Evolutionary conservation across 768 basidiomycete genomes (phyloP), one percentile per base, ranked within the genome.

Genomic region (Mycena galopus): DNA sequence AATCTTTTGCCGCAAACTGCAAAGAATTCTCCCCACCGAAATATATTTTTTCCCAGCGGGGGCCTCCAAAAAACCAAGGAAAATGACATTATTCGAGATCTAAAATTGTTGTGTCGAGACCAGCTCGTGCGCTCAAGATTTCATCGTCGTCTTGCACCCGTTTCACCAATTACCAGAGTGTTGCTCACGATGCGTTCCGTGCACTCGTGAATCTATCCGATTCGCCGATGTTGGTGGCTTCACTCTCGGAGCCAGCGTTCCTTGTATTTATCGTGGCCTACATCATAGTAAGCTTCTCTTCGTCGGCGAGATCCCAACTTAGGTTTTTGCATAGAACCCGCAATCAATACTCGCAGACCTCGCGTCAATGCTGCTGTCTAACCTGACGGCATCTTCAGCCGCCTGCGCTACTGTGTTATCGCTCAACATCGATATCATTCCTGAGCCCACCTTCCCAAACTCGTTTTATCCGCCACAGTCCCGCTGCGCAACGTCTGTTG

Each of bases 291-390:
- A 61, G 94, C 19, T 86, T 27, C 16, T n/a, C 29, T 30, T 33
- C 64, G 21, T 58, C 14, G 35, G n/a, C 32, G 10, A 44, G 1
- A 30, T 37, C 17, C 42, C 42, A 61, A 67, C 75, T 73, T 12
- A 61, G 70, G 71, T 69, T 73, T 37, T 67, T 67, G 30, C 27
- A 47, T 76, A 98, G 96, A 94, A 96, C 81, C 93, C 95, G n/a
- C 90, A 93, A 71, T 91, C 97, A 12, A 91, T 93, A 68, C 92
- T 98, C 30, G 96, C 96, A 37, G 97, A 98, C 85, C 90, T 99
- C 23, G 96, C 96, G 4, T 89, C 95, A n/a, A 99, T 99, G 97
- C 86, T 98, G 1, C 88, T 99, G 12, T 97, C 96, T n/a, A 99
- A 99, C 83, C 84, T 98, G 37, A 94, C 96, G 11, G 88, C 93